phyloP scores from a whole-genome alignment of 2,329 filamentous ascomycete species.

The Pestalotiopsis sp. region DNA sequence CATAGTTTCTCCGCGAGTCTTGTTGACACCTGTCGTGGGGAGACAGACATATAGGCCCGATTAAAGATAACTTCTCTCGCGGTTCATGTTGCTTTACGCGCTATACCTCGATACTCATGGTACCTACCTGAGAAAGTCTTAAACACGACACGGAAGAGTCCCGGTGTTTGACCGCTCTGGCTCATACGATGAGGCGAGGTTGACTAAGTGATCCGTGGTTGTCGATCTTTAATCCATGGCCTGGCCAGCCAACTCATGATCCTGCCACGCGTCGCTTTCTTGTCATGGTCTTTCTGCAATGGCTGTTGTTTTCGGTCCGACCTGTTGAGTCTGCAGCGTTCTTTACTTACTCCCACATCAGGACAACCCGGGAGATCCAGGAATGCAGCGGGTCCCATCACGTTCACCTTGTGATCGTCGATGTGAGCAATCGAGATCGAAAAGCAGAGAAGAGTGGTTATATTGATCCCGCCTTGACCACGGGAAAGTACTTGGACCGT shows the following conservation, averaged over 20 bases:
- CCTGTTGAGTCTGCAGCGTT: neutral
- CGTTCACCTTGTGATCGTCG: neutral
- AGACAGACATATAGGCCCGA: constrained; percentile 3
- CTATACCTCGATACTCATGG: neutral
- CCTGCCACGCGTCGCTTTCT: neutral
- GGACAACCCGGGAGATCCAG: neutral
- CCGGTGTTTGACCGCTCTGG: neutral
- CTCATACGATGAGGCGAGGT: neutral
- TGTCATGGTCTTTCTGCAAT: neutral
- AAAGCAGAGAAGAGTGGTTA: constrained; percentile 9
- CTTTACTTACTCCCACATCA: neutral
- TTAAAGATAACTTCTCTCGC: neutral
- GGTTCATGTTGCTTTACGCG: neutral
- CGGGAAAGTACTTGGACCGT: neutral
- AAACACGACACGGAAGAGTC: neutral
- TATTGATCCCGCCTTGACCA: constrained; percentile 3
- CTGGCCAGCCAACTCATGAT: neutral
- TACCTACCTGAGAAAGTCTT: neutral
- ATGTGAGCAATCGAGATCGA: neutral
- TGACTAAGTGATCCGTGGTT: neutral
- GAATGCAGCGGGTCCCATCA: neutral
- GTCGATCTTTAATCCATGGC: neutral
- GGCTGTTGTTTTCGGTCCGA: neutral
- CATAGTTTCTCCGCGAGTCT: constrained; percentile 7
- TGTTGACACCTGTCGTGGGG: neutral